Conservation (phyloP, 2,329 filamentous ascomycete species). For the Huntiella savannae region DNA sequence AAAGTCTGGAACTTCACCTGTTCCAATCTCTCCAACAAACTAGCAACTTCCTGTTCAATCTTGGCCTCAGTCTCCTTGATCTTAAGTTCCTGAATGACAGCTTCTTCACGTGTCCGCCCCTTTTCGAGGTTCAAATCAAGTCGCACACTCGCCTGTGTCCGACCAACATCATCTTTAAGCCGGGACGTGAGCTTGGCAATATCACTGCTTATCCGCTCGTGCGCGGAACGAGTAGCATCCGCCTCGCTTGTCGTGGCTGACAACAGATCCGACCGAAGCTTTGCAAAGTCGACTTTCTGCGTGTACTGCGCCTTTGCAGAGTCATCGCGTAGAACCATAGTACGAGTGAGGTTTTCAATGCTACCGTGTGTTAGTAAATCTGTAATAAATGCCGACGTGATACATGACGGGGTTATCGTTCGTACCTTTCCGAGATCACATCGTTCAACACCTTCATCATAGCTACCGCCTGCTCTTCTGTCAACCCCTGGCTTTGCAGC, state of each 20-base stretch:
- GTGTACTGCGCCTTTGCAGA: constrained; percentile 61
- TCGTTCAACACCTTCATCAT: constrained; percentile 97
- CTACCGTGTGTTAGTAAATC: constrained; percentile 22
- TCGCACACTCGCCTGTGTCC: constrained; percentile 82
- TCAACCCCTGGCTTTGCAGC: constrained; percentile 79
- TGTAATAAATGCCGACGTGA: background rate
- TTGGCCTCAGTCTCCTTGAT: constrained; percentile 97
- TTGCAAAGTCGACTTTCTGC: constrained; percentile 94
- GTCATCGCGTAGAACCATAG: constrained; percentile 94
- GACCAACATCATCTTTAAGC: constrained; percentile 78
- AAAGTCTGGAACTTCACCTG: constrained; percentile 95
- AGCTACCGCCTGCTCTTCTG: constrained; percentile 84
- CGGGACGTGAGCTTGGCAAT: constrained; percentile 82
- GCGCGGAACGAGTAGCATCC: constrained; percentile 68
- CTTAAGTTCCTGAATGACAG: constrained; percentile 89
- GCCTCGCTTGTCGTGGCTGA: constrained; percentile 83
- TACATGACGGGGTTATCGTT: background rate
- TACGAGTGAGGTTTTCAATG: constrained; percentile 91
- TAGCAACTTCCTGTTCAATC: constrained; percentile 93
- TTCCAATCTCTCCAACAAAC: constrained; percentile 77
- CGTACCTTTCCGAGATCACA: constrained; percentile 80
- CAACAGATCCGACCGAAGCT: constrained; percentile 82
- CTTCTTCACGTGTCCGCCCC: constrained; percentile 87
- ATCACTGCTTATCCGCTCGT: constrained; percentile 87
- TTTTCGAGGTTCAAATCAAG: constrained; percentile 93